These are phyloP conservation scores for Escallonia herrerae DNA, from an alignment of 129 eudicot genomes.

Conservation along the genomic window DNA sequence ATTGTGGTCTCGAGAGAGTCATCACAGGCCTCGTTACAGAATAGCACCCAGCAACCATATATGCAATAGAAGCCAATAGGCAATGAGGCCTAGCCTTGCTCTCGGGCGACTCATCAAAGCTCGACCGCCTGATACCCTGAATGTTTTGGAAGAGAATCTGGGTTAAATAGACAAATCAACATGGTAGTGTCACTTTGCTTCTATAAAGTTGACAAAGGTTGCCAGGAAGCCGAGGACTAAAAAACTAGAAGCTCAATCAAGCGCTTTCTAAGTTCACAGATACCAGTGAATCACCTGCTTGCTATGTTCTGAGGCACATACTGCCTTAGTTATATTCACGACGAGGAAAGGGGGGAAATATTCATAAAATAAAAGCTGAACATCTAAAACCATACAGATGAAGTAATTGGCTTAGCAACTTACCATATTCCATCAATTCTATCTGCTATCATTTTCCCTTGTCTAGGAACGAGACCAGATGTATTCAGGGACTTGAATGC, in stretches of 20 bases:
- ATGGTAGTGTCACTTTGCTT: too few relatives aligned
- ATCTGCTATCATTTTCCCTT: conserved; percentile 93
- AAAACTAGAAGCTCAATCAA: too few relatives aligned
- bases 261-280: too few relatives aligned
- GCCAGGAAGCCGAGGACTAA: too few relatives aligned
- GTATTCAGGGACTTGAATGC: conserved; percentile 73
- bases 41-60: conserved; percentile 80
- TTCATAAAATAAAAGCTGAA: too few relatives aligned
- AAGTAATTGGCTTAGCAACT: neutral
- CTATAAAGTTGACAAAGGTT: too few relatives aligned
- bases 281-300: too few relatives aligned
- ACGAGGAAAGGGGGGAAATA: too few relatives aligned
- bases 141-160: neutral
- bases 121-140: conserved; percentile 84
- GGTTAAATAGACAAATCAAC: neutral
- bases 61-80: conserved; percentile 78
- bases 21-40: conserved; percentile 33
- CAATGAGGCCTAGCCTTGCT: conserved; percentile 73
- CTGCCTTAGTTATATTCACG: too few relatives aligned
- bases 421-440: conserved; percentile 95
- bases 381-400: too few relatives aligned
- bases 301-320: too few relatives aligned
- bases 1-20: neutral
- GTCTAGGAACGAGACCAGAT: conserved; percentile 77
- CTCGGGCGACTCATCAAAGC: conserved; percentile 85